Evolutionary conservation across 768 basidiomycete species (phyloP), one percentile per base, ranked within the genome.

Genomic region (Suillus occidentalis): DNA sequence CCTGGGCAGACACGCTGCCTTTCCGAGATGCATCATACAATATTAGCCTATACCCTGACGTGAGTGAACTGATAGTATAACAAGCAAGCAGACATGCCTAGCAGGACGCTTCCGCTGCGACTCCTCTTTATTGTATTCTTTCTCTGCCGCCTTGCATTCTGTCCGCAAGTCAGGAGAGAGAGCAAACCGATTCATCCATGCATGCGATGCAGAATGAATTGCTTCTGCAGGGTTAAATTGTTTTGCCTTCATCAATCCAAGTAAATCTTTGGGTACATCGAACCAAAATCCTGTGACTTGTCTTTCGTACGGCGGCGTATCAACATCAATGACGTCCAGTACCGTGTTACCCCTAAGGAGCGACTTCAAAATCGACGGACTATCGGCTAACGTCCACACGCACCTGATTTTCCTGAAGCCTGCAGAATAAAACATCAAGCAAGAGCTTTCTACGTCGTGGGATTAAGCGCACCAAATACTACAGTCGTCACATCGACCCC

Each of bases 121-220:
- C 62, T 82, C 80, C 4, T 75, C 69, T 16, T 76, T 72, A 63
- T 82, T 85, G 74, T 87, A 87, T 76, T 92, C 91, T 72, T 92
- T 93, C 72, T 90, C 87, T 4, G 85, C 77, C 0, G 85, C 85
- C 73, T 92, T 93, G 78, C 95, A 96, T 72, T 96, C 95, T 3
- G 94, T 95, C 65, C 80, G 83, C 40, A 95, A 73, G 63, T 94
- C 92, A 37, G 82, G 79, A 0, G 85, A 83, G 67, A 95, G 78
- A 6, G 85, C 79, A 69, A 93, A 94, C 49, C 86, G 84, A 70
- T 93, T 94, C 67, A 96, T 76, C 69, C 95, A 83, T 0, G 92
- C 92, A 72, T 97, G 95, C 68, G 89, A 82, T 3, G 94, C 94
- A 6, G 92, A 85, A 71, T 97, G 94, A 57, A 96, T 93, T 0